Base-by-base conservation (phyloP, 805 yeast species). In the Grigorovia transvaalensis region DNA sequence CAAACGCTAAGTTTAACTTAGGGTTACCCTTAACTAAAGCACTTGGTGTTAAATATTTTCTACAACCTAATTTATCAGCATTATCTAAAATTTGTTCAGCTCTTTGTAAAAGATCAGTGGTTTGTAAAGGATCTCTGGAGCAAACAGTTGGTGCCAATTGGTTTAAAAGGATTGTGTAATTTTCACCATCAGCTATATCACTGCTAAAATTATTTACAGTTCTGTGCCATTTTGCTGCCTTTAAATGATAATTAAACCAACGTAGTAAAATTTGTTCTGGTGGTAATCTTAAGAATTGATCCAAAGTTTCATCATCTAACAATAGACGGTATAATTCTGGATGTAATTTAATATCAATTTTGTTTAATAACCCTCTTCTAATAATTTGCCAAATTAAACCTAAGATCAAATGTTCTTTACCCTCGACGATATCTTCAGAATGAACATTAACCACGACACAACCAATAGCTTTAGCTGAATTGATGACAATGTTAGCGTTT, bases 381-480 rank as follows among this genome's bases (percentile, higher is more conserved):
- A 93, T 93, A 63, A 93, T 87, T 74, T 93, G 99, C 98, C 98
- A 90, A 59, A 90, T 84, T 57, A 90, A 75, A 51, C 98, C 98
- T 57, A 91, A 72, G 53, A 90, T 85, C 67, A 90, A 78, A 69
- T 90, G 96, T 65, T 88, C 95, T 61, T 86, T 90, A 60, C 97
- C 97, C 63, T 89, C 97, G 56, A 88, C 84, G 50, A 90, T 87
- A 67, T 89, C 96, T 66, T 89, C 96, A 15, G 97, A 86, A 61
- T 91, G 98, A 49, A 93, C 98, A 65, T 93, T 93, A 49, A 93
- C 98, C 48, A 93, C 98, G 53, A 93, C 86, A 76, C 97, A 91
- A 19, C 99, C 99, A 71, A 93, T 93, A 50, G 98, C 99, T 73
- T 93, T 93, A 33, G 99, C 99, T 2, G 99, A 93, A 70, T 93